Conservation (phyloP, 2,329 filamentous ascomycete species). For the Torrubiella hemipterigena region DNA sequence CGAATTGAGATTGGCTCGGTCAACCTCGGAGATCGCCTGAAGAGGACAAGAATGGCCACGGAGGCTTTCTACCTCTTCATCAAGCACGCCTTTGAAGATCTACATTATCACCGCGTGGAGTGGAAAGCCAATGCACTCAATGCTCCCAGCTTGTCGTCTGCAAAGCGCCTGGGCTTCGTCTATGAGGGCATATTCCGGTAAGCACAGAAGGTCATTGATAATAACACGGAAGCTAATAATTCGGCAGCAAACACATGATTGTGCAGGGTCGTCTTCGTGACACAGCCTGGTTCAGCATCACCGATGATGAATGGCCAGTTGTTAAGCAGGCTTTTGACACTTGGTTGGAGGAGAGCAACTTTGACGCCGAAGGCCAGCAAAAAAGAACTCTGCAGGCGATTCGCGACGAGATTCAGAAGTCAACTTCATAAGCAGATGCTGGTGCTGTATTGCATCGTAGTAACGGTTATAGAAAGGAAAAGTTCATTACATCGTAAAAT, state of each 20-base stretch:
- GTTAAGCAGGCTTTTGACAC: slow-evolving; percentile 32
- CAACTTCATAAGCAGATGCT: too few relatives aligned
- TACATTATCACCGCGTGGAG: slow-evolving; percentile 45
- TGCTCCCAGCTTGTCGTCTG: slow-evolving; percentile 38
- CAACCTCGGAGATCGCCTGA: slow-evolving; percentile 34
- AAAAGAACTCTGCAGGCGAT: slow-evolving; percentile 28
- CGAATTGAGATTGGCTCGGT: slow-evolving; percentile 46
- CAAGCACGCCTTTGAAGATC: slow-evolving; percentile 36
- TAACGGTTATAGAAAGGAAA: too few relatives aligned
- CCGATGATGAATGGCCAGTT: slow-evolving; percentile 44
- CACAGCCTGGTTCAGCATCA: slow-evolving; percentile 47
- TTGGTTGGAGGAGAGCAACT: slow-evolving; percentile 45
- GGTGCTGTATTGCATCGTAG: too few relatives aligned
- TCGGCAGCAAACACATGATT: slow-evolving; percentile 41
- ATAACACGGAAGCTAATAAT: not conserved
- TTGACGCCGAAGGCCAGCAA: slow-evolving; percentile 41
- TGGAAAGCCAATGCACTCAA: slow-evolving; percentile 55
- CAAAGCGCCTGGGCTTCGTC: slow-evolving; percentile 42
- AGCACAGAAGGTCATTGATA: not conserved
- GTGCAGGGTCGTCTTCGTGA: slow-evolving; percentile 44
- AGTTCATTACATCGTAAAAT: slow-evolving; percentile 1
- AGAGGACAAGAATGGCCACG: slow-evolving; percentile 42
- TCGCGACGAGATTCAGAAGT: too few relatives aligned
- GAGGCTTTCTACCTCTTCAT: slow-evolving; percentile 47
- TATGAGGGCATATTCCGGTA: slow-evolving; percentile 47